Base-by-base conservation (phyloP, 225 moss, liverwort and hornwort genomes). In the Bryum argenteum region DNA sequence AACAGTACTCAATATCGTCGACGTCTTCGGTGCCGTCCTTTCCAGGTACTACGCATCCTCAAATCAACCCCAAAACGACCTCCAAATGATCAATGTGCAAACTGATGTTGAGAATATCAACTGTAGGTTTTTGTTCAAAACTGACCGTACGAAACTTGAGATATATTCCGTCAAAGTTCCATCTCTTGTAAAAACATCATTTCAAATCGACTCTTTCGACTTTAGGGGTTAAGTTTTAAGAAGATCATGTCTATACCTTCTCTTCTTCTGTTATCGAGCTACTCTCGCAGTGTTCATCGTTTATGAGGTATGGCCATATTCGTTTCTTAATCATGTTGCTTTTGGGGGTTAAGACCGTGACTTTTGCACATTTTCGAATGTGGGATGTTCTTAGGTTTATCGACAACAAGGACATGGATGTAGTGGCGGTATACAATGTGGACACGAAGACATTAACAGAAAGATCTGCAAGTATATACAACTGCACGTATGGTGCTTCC, bases 361-460 rank as follows among this genome's bases (percentile, higher is more conserved):
- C 40, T 63, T 77, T 40, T 43, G 47, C 18, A 21, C 19, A 19
- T 24, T 59, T 33, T 38, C 5, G 22, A 52, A n/a, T 22, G 22
- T 61, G 67, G 67, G 23, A 47, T 67, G 16, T 55, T 65, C 15
- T 54, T 48, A 78, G 78, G 54, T 90, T 84, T 69, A 69, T 71
- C 53, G 77, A 80, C 41, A 67, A 87, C n/a, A 63, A 69, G 54
- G 62, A 76, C 69, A 78, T 93, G 90, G 84, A 90, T 54, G 83
- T 93, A 10, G 84, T 66, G 39, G 81, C 88, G 21, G 71, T 76
- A 19, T 89, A 77, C 67, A 54, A 62, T 18, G 80, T 82, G 55
- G 67, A 72, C 42, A 6, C 75, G 51, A 73, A 18, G 18, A 70
- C 38, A 43, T 12, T 58, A 18, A n/a, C 63, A 8, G 6, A 59